Percentiles rank a stretch among this genome's conserved stretches.
phyloP scores from a whole-genome alignment of 345 rosid species.

The Rhizophora apiculata region DNA sequence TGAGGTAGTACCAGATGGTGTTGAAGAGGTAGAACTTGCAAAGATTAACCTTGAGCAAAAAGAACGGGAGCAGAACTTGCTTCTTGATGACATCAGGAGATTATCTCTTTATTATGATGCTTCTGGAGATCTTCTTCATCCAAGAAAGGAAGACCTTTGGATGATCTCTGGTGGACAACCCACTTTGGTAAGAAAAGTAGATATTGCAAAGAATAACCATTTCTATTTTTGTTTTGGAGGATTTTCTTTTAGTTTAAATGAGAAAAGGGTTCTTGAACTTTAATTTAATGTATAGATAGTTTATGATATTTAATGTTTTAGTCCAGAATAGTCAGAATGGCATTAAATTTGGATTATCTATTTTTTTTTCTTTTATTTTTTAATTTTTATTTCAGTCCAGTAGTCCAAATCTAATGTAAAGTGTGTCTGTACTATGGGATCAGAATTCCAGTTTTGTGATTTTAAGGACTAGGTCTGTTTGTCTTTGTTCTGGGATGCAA shows the following conservation, averaged over 20 bases:
- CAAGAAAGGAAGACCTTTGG: slow-evolving; percentile 43
- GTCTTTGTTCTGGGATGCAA: too few species aligned
- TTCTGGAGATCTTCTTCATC: slow-evolving; percentile 42
- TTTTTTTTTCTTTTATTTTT: too few species aligned
- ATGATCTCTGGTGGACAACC: slow-evolving; percentile 47
- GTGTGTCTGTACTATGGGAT: too few species aligned
- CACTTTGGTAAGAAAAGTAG: slow-evolving; percentile 40
- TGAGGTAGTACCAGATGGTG: slow-evolving; percentile 96
- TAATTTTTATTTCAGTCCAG: too few species aligned
- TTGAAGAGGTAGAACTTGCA: slow-evolving; percentile 96
- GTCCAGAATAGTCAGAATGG: too few species aligned
- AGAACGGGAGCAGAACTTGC: slow-evolving; percentile 68
- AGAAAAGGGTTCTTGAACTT: not conserved
- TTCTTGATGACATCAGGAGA: slow-evolving; percentile 75
- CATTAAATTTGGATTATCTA: too few species aligned
- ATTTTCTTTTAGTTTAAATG: not conserved
- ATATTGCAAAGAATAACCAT: slow-evolving; percentile 1
- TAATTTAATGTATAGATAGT: too few species aligned
- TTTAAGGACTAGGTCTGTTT: too few species aligned
- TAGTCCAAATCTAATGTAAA: too few species aligned
- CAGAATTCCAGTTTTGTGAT: too few species aligned
- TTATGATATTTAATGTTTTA: too few species aligned
- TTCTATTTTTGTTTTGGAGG: not conserved
- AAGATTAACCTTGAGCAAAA: slow-evolving; percentile 75
- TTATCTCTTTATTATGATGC: slow-evolving; percentile 53